Evolutionary conservation across 805 yeast genomes (phyloP), one percentile per base, ranked within the genome.

Genomic region (Nadsonia fulvescens): DNA sequence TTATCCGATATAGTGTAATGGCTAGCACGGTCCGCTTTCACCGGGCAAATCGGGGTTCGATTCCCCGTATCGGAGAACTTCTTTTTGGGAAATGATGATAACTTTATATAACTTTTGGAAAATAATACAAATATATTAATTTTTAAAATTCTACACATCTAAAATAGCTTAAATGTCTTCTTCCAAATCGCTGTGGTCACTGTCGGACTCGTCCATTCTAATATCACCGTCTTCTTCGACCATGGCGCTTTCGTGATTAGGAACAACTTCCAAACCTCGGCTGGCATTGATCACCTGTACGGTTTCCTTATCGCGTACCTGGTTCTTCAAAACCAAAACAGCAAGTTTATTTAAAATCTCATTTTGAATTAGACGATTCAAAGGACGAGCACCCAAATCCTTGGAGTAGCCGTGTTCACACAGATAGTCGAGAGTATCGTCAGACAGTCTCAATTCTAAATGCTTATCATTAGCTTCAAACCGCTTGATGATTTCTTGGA

Each of bases 381-480:
- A 64, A 32, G 98, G 98, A 49, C 98, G 67, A 5, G 98, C 98
- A 55, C 98, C 98, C 50, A 89, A 59, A 49, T 86, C 93, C 31
- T 73, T 64, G 14, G 93, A 79, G 55, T 83, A 89, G 25, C 98
- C 98, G 41, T 79, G 56, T 42, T 63, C 66, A 39, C 91, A 72
- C 38, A 89, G 58, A 60, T 72, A 89, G 27, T 76, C 82, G 40
- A 76, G 55, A 3, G 94, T 93, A 6, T 59, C 70, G 23, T 66
- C 70, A 28, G 71, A 70, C n/a, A 86, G 66, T 15, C 71, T 66
- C 42, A 89, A 64, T 15, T 61, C 60, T 42, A 86, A 61, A 26
- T 66, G 58, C 58, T 78, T 82, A 44, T 86, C 93, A 51, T 77
- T 86, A 18, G 68, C 66, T 36, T 66, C 76, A 51, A 89, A 83